These are phyloP conservation scores for Ceratocystis albifundus DNA, from an alignment of 2,329 filamentous ascomycete genomes.

Conservation along the genomic window DNA sequence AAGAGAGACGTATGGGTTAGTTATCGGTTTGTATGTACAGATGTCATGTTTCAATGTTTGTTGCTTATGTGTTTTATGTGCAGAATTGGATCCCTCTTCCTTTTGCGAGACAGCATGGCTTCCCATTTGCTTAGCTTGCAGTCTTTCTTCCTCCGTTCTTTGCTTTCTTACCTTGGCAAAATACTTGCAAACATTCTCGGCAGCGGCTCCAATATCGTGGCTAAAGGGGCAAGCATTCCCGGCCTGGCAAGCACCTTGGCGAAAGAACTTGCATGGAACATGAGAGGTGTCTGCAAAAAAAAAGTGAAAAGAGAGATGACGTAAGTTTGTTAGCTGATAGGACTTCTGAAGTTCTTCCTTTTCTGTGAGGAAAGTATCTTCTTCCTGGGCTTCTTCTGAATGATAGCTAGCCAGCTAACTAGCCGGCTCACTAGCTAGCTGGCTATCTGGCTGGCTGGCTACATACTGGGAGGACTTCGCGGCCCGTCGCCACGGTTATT, in stretches of 20 bases:
- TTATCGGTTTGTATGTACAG: not conserved
- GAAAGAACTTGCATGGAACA: constrained; percentile 99
- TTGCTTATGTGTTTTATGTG: not conserved
- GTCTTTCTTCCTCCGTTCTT: not conserved
- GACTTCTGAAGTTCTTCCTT: no score
- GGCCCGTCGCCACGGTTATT: constrained; percentile 44
- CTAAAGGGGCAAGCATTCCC: constrained; percentile 93
- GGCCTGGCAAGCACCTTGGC: constrained; percentile 89
- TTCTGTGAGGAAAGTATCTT: no score
- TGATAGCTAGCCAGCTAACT: no score
- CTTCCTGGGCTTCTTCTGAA: no score
- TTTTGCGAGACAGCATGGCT: no score
- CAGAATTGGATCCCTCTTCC: not conserved
- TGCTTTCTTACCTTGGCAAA: constrained; percentile 69
- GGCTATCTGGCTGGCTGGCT: constrained; percentile 12
- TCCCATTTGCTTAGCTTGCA: not conserved
- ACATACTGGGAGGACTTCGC: constrained; percentile 52
- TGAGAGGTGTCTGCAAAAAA: constrained; percentile 67
- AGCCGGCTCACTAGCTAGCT: no score
- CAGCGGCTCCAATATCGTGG: constrained; percentile 74
- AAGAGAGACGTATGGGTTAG: not conserved
- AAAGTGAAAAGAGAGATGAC: not conserved
- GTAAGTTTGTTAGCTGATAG: not conserved
- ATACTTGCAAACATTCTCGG: constrained; percentile 93
- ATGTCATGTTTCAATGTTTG: not conserved